Conservation (phyloP, 768 basidiomycete genomes). For the Termitomyces eurrhizus region DNA sequence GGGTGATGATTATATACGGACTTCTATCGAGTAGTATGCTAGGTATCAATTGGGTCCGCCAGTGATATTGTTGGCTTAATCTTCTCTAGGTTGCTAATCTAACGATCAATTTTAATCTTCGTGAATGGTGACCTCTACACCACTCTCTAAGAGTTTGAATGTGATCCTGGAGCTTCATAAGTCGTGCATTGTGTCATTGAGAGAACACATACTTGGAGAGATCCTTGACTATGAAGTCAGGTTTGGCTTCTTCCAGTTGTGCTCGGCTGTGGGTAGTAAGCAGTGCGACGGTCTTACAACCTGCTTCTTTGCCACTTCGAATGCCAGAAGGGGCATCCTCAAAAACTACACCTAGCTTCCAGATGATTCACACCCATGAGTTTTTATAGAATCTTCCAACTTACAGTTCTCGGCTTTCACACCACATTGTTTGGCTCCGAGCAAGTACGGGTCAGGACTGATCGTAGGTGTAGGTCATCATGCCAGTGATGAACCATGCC, state of each 20-base stretch:
- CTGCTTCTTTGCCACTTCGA: slow-evolving; percentile 73
- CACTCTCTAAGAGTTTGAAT: slow-evolving; percentile 30
- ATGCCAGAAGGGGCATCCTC: slow-evolving; percentile 92
- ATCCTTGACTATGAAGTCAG: slow-evolving; percentile 70
- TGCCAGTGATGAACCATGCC: neutral
- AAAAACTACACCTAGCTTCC: slow-evolving; percentile 66
- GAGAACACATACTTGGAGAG: slow-evolving; percentile 53
- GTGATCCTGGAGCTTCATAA: slow-evolving; percentile 24
- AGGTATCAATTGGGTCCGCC: neutral
- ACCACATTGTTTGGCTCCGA: slow-evolving; percentile 71
- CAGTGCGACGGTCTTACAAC: slow-evolving; percentile 80
- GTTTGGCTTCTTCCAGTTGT: slow-evolving; percentile 57
- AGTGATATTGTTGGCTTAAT: neutral
- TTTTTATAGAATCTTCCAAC: slow-evolving; percentile 11
- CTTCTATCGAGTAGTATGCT: neutral
- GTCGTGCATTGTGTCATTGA: neutral
- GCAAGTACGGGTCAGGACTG: slow-evolving; percentile 87
- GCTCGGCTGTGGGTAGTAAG: slow-evolving; percentile 76
- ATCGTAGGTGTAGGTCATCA: neutral
- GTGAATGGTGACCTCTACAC: slow-evolving; percentile 44
- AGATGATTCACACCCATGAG: slow-evolving; percentile 4
- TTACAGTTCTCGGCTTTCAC: slow-evolving; percentile 60
- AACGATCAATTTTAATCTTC: slow-evolving; percentile 19
- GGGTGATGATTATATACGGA: neutral
- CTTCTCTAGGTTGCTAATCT: neutral